Evolutionary conservation across 2,329 filamentous ascomycete species (phyloP).

Genomic region (Ramularia collo-cygni): DNA sequence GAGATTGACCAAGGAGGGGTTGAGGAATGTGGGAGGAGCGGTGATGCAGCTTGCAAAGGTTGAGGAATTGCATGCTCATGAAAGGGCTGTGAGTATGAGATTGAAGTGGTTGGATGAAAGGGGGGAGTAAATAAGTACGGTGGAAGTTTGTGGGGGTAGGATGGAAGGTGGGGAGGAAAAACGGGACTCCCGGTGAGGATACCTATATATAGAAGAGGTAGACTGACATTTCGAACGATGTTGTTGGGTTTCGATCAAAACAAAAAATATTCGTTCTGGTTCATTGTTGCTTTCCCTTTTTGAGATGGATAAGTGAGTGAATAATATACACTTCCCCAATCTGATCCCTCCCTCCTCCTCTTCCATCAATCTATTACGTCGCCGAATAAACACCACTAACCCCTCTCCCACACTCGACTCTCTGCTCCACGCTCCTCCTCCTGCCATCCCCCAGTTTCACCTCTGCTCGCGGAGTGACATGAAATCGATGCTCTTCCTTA

Average conservation of each 20-base stretch:
- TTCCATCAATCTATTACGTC: conserved; percentile 7
- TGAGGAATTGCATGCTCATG: conserved; percentile 90
- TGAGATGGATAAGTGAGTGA: too few relatives aligned
- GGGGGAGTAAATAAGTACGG: background rate
- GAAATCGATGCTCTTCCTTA: conserved; percentile 65
- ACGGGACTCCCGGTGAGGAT: too few relatives aligned
- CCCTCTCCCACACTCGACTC: conserved; percentile 76
- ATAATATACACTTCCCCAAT: too few relatives aligned
- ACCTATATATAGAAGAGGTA: too few relatives aligned
- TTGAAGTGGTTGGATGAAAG: conserved; percentile 34
- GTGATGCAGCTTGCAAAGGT: conserved; percentile 95
- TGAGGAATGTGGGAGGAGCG: conserved; percentile 76
- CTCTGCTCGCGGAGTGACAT: conserved; percentile 70
- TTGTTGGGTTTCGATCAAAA: too few relatives aligned
- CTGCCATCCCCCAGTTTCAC: conserved; percentile 59
- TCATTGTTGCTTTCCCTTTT: too few relatives aligned
- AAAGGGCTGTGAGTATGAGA: conserved; percentile 62
- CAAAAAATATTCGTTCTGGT: too few relatives aligned
- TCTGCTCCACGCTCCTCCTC: conserved; percentile 73
- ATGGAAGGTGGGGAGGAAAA: too few relatives aligned
- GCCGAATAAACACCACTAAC: conserved; percentile 76
- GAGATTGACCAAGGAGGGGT: conserved; percentile 75
- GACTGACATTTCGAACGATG: too few relatives aligned
- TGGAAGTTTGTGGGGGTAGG: too few relatives aligned
- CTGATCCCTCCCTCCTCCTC: background rate